These are phyloP conservation scores for Schoenoplectus triqueter DNA, from an alignment of 202 grass and related monocot species.

Conservation along the genomic window DNA sequence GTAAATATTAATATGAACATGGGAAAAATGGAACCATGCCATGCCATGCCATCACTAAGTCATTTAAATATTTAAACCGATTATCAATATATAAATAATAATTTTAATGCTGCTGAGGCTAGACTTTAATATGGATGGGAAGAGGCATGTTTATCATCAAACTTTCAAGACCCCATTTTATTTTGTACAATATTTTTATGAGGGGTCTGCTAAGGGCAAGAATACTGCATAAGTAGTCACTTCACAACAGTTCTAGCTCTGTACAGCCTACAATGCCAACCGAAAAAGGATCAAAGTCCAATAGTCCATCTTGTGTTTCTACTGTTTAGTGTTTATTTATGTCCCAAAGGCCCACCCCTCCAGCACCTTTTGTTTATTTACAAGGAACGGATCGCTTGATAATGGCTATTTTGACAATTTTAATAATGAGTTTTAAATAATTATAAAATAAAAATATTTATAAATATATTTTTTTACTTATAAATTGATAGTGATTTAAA, in stretches of 20 bases:
- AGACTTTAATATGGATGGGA: not conserved
- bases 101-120: not conserved
- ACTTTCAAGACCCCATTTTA: conserved; percentile 14
- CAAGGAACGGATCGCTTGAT: too few species aligned
- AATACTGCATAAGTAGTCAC: conserved; percentile 82
- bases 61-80: not conserved
- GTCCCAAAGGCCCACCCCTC: conserved; percentile 23
- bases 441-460: too few species aligned
- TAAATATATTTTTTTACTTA: too few species aligned
- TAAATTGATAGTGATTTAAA: too few species aligned
- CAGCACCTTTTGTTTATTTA: not conserved
- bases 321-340: conserved; percentile 39
- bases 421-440: too few species aligned
- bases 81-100: not conserved
- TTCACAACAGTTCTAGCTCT: conserved; percentile 70
- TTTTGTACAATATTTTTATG: conserved; percentile 9
- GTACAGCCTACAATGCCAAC: conserved; percentile 56
- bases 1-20: not conserved
- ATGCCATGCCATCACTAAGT: not conserved
- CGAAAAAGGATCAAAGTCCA: conserved; percentile 55
- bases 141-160: conserved; percentile 6
- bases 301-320: conserved; percentile 48
- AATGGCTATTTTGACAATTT: too few species aligned
- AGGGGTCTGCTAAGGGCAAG: conserved; percentile 37
- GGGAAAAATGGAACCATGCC: not conserved